Percentiles rank a stretch among this genome's conserved stretches.
Evolutionary conservation across 2,329 filamentous ascomycete genomes (phyloP).

Genomic region (Colletotrichum agaves): DNA sequence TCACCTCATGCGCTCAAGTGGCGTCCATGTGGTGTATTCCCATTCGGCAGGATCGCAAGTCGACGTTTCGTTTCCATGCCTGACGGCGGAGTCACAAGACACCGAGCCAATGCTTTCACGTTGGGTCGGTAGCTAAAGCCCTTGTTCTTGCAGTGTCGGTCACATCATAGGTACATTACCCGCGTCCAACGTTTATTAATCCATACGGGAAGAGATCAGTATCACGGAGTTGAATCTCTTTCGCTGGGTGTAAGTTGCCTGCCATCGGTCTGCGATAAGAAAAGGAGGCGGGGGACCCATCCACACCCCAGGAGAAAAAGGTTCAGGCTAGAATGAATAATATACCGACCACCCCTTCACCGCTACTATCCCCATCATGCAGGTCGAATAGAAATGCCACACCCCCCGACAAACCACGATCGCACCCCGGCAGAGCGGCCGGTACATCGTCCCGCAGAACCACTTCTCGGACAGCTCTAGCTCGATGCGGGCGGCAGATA

Average conservation of each 20-base stretch:
- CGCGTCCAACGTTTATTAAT: not conserved
- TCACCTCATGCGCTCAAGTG: slow-evolving; percentile 17
- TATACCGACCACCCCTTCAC: slow-evolving; percentile 35
- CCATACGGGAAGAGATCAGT: not conserved
- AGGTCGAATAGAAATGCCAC: slow-evolving; percentile 14
- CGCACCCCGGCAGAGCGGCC: slow-evolving; percentile 10
- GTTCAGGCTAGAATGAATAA: slow-evolving; percentile 4
- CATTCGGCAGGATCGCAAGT: slow-evolving; percentile 36
- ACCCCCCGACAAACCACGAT: not conserved
- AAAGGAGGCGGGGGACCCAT: slow-evolving; percentile 26
- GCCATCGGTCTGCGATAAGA: slow-evolving; percentile 22
- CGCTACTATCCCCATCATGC: slow-evolving; percentile 31
- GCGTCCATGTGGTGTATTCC: slow-evolving; percentile 35
- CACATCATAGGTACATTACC: slow-evolving; percentile 15
- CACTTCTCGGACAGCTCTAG: slow-evolving; percentile 28
- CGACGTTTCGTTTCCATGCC: slow-evolving; percentile 14
- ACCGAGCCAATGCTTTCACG: slow-evolving; percentile 15
- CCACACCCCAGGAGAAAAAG: not conserved
- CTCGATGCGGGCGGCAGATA: slow-evolving; percentile 22
- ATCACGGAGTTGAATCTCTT: not conserved
- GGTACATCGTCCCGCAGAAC: slow-evolving; percentile 28
- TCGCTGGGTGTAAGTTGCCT: not conserved
- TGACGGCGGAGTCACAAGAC: slow-evolving; percentile 17
- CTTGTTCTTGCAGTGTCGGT: slow-evolving; percentile 4
- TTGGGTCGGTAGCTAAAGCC: not conserved